Evolutionary conservation across 1,284 basidiomycete genomes (phyloP).

Genomic region (Pseudomicrostroma phylloplanum): DNA sequence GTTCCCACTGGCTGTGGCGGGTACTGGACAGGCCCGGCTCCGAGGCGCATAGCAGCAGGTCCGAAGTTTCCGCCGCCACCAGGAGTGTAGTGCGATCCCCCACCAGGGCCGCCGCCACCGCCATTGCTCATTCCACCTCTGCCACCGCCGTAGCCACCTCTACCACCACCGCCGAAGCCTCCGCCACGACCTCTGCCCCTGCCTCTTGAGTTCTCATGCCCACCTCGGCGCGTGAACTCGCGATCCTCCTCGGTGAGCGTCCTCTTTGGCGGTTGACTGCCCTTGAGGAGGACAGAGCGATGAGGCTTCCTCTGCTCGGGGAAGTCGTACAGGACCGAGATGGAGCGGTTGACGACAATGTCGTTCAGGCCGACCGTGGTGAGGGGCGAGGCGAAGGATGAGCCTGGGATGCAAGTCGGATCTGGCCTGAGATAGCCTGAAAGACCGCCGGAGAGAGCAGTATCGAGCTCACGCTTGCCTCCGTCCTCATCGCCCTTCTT

Average conservation of each 20-base stretch:
- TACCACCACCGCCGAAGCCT: slow-evolving; percentile 23
- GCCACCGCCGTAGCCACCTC: slow-evolving; percentile 13
- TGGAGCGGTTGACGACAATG: slow-evolving; percentile 75
- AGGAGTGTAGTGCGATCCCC: not conserved
- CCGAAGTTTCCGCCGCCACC: slow-evolving; percentile 6
- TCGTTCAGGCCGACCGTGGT: slow-evolving; percentile 54
- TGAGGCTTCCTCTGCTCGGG: slow-evolving; percentile 80
- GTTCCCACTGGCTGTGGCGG: too few species aligned
- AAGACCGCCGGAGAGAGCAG: slow-evolving; percentile 68
- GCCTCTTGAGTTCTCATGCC: slow-evolving; percentile 45
- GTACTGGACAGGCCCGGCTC: not conserved
- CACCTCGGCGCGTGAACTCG: slow-evolving; percentile 59
- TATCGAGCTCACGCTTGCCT: slow-evolving; percentile 59
- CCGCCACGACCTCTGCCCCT: slow-evolving; percentile 50
- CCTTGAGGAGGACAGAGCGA: slow-evolving; percentile 73
- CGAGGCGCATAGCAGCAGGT: not conserved
- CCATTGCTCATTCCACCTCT: slow-evolving; percentile 11
- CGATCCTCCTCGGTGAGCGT: slow-evolving; percentile 68
- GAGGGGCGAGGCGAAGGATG: slow-evolving; percentile 77
- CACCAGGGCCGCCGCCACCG: slow-evolving; percentile 8
- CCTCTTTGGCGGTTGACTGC: slow-evolving; percentile 61
- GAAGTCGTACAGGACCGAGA: slow-evolving; percentile 83
- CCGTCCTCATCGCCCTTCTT: slow-evolving; percentile 13
- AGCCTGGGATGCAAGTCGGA: slow-evolving; percentile 81
- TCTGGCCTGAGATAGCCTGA: slow-evolving; percentile 74